A percentile compares a stretch with the other conserved stretches of the same genome.
phyloP scores from a whole-genome alignment of 768 basidiomycete genomes.

The Boletus sp. region DNA sequence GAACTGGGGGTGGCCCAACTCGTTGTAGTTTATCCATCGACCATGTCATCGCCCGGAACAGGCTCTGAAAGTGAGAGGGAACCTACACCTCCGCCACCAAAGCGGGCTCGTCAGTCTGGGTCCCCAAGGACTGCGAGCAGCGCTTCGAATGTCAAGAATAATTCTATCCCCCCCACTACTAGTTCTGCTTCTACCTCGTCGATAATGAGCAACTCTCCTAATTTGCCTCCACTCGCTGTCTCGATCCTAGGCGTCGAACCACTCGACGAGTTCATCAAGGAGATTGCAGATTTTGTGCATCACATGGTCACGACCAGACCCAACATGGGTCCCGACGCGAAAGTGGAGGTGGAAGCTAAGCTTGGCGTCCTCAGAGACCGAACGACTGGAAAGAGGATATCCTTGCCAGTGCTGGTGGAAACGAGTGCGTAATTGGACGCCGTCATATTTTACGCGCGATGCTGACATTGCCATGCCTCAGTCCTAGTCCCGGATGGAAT shows the following conservation, averaged over 20 bases:
- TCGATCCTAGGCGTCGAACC: conserved; percentile 89
- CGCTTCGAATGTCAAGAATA: conserved; percentile 23
- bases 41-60: conserved; percentile 29
- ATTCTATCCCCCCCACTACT: conserved; percentile 5
- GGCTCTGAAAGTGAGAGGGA: conserved; percentile 29
- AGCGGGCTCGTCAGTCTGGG: conserved; percentile 37
- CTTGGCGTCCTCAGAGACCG: conserved; percentile 72
- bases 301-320: conserved; percentile 61
- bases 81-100: conserved; percentile 30
- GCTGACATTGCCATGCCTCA: conserved; percentile 30
- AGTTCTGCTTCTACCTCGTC: conserved; percentile 14
- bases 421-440: conserved; percentile 57
- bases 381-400: conserved; percentile 51
- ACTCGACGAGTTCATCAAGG: conserved; percentile 88
- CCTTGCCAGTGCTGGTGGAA: conserved; percentile 74
- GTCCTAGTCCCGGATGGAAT: conserved; percentile 62
- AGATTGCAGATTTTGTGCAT: conserved; percentile 86
- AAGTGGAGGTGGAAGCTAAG: conserved; percentile 89
- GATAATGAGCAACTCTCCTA: conserved; percentile 25
- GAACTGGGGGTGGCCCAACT: background rate
- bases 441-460: background rate
- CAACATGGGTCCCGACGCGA: conserved; percentile 44
- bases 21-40: conserved; percentile 8
- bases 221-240: conserved; percentile 62
- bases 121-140: conserved; percentile 25